Percentiles rank a stretch among this genome's conserved stretches.
Evolutionary conservation across 164 flowering plant species (phyloP).

Genomic region (grape (Vitis vinifera)): ASM3070453v1 NC_081822.1:12247501-12248000

Average conservation of each 20-base stretch:
- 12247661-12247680: constrained; percentile 47
- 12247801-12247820: constrained; percentile 43
- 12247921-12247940: constrained; percentile 1
- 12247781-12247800: constrained; percentile 40
- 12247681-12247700: constrained; percentile 51
- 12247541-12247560: constrained; percentile 49
- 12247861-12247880: constrained; percentile 39
- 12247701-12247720: constrained; percentile 44
- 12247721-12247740: constrained; percentile 45
- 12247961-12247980: constrained; percentile 34
- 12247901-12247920: constrained; percentile 17
- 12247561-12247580: constrained; percentile 60
- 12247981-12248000: constrained; percentile 19
- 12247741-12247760: constrained; percentile 51
- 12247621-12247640: constrained; percentile 49
- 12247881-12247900: constrained; percentile 32
- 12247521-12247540: constrained; percentile 43
- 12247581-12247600: constrained; percentile 62
- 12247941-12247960: constrained; percentile 15
- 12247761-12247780: constrained; percentile 42
- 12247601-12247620: constrained; percentile 76
- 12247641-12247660: constrained; percentile 38
- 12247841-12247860: constrained; percentile 35
- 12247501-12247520: constrained; percentile 42
- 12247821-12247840: constrained; percentile 51